phyloP scores from a whole-genome alignment of 73 alveolate genomes.

The Tetrahymena thermophila region DNA sequence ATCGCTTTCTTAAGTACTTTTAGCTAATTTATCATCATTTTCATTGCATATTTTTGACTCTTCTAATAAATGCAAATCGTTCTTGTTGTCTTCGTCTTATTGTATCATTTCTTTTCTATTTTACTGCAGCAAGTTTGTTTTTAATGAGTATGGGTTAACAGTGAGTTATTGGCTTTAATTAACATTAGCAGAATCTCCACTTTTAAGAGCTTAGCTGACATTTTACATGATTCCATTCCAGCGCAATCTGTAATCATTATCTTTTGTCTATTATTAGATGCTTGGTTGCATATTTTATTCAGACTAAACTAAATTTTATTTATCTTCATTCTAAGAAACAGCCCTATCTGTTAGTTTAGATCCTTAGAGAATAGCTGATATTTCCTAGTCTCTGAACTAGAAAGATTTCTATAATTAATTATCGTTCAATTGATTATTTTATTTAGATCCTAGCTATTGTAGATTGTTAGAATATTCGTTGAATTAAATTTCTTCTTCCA shows the following conservation, averaged over 20 bases:
- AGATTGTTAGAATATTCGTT: not conserved
- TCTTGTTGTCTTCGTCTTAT: not conserved
- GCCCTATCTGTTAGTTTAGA: not conserved
- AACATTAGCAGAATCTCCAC: not conserved
- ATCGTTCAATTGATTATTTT: not conserved
- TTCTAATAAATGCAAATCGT: not conserved
- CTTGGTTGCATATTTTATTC: not conserved
- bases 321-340: not conserved
- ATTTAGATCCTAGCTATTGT: not conserved
- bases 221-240: not conserved
- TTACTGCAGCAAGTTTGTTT: not conserved
- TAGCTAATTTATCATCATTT: not conserved
- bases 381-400: not conserved
- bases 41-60: not conserved
- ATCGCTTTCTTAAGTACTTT: not conserved
- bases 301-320: not conserved
- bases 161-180: not conserved
- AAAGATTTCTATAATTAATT: not conserved
- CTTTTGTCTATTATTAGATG: not conserved
- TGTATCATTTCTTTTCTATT: not conserved
- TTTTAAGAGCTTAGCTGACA: not conserved
- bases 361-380: not conserved
- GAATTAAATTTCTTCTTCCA: not conserved
- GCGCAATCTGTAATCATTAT: not conserved
- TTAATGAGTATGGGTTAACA: not conserved